A percentile compares a stretch with the other conserved stretches of the same genome.
These are phyloP conservation scores for Eragrostis tef DNA, from an alignment of 202 grass and related monocot genomes.

Conservation along the genomic window DNA sequence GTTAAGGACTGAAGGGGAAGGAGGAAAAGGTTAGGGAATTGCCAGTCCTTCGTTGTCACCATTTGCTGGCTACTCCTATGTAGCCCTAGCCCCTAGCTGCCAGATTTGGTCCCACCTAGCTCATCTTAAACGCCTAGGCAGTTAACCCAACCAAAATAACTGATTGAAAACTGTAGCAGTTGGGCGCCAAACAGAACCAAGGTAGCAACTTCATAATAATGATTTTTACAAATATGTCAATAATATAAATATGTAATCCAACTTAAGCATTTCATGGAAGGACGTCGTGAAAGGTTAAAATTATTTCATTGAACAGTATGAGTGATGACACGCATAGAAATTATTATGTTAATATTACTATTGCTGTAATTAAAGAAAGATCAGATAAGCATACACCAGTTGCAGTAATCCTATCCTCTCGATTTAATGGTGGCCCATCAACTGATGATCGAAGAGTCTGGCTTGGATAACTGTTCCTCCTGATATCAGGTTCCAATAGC, in stretches of 20 bases:
- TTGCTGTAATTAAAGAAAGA: slow-evolving; percentile 44
- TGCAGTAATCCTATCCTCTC: slow-evolving; percentile 65
- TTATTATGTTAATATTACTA: slow-evolving; percentile 20
- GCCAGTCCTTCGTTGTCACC: neutral
- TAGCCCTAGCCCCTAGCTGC: neutral
- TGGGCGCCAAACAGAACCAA: neutral
- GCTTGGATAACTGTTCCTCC: slow-evolving; percentile 62
- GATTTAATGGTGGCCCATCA: slow-evolving; percentile 51
- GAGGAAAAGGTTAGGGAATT: neutral
- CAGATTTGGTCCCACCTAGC: neutral
- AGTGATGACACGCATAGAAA: slow-evolving; percentile 7
- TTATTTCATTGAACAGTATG: slow-evolving; percentile 6
- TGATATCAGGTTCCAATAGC: slow-evolving; percentile 62
- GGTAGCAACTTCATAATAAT: neutral
- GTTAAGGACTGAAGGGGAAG: neutral
- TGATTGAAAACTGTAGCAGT: neutral
- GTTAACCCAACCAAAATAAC: neutral
- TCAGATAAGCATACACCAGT: slow-evolving; percentile 58
- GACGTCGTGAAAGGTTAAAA: slow-evolving; percentile 18
- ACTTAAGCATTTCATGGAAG: neutral
- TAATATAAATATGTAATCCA: slow-evolving; percentile 7
- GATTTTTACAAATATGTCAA: slow-evolving; percentile 22
- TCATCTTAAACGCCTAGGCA: neutral
- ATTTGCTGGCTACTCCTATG: neutral
- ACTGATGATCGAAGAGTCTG: slow-evolving; percentile 49